These are phyloP conservation scores for Trametes punicea DNA, from an alignment of 768 basidiomycete genomes.

Conservation along the genomic window DNA sequence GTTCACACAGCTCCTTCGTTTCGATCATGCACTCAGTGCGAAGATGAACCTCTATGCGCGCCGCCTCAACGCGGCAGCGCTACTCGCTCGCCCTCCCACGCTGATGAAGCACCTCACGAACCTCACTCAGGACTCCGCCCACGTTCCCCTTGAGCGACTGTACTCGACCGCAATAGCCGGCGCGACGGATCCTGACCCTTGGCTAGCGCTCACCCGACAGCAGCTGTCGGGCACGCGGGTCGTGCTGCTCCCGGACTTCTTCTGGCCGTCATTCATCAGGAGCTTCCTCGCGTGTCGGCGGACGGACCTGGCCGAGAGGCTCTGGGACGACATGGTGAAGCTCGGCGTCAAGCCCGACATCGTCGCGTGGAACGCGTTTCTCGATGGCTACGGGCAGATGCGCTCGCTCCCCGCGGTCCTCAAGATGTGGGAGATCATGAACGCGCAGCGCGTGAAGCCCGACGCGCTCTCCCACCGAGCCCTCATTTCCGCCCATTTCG, in stretches of 20 bases:
- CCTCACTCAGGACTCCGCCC: conserved; percentile 37
- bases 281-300: conserved; percentile 57
- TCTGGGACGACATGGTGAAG: conserved; percentile 67
- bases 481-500: conserved; percentile 60
- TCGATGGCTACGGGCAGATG: conserved; percentile 57
- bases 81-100: conserved; percentile 47
- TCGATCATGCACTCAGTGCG: conserved; percentile 34
- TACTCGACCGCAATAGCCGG: conserved; percentile 52
- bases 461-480: conserved; percentile 66
- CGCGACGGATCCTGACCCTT: conserved; percentile 49
- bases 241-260: conserved; percentile 51
- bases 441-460: conserved; percentile 50
- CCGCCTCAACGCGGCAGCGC: conserved; percentile 48
- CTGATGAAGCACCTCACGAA: conserved; percentile 50
- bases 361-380: conserved; percentile 66
- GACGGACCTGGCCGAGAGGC: conserved; percentile 51
- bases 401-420: conserved; percentile 52
- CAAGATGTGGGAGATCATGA: conserved; percentile 63
- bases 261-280: conserved; percentile 65
- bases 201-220: conserved; percentile 43
- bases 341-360: conserved; percentile 50
- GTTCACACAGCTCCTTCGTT: conserved; percentile 39
- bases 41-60: conserved; percentile 45
- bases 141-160: conserved; percentile 38
- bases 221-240: conserved; percentile 28